Base-by-base conservation (phyloP, 1,284 basidiomycete species). In the Cerrena zonata region DNA sequence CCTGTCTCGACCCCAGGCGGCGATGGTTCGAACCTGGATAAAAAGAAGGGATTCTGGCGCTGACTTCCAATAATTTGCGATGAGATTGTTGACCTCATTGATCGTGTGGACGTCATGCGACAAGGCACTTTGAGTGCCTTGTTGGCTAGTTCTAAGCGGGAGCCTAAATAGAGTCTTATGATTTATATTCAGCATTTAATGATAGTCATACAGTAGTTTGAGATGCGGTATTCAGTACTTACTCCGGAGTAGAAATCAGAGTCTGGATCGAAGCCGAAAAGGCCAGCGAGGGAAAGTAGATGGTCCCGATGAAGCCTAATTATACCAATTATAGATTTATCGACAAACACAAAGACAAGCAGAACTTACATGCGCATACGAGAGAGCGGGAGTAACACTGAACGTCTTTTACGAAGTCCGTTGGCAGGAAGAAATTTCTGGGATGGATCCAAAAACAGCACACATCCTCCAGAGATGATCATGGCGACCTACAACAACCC, bases 131-230 rank as follows among this genome's bases (percentile, higher is more conserved):
- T 26, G 43, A 11, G 10, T 34, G 34, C 49, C 53, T 47, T 55
- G 50, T 11, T 19, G 3, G 13, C 18, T 23, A 18, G 48, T 53
- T 7, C 74, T 63, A 18, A 78, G 59, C 7, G 76, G 71, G 36
- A 79, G 64, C n/a, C 72, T 60, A 49, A 78, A 77, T 13, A 79
- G 51, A 2, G 77, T 78, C 77, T 79, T 44, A 3, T 37, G 30
- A 18, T 2, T 22, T 5, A 45, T 11, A 15, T 42, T 48, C 26
- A 49, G 41, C 26, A 18, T 43, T 22, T 21, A 18, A 25, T 45
- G 10, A 47, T 41, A 45, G 15, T 5, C n/a, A 45, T n/a, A 48
- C 21, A 12, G 4, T 13, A 50, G 37, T 11, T 4, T 21, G n/a
- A n/a, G n/a, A n/a, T n/a, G n/a, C n/a, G n/a, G n/a, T n/a, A n/a